These are phyloP conservation scores for Penicillium sclerotiorum DNA, from an alignment of 2,329 filamentous ascomycete genomes.

Conservation along the genomic window DNA sequence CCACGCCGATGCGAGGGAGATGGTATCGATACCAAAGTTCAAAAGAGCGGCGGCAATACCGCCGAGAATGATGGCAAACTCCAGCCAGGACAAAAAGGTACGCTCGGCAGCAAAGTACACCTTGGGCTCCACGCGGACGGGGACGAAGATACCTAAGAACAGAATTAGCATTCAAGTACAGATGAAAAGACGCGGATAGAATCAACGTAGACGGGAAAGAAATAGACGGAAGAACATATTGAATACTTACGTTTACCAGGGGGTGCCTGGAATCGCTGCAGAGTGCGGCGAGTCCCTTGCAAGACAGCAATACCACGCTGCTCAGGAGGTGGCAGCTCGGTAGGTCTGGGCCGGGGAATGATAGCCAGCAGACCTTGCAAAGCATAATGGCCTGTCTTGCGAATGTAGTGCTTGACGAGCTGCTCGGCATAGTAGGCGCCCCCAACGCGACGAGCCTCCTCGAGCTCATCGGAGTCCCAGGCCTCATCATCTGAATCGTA, in stretches of 20 bases:
- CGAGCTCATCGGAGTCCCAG: slow-evolving; percentile 71
- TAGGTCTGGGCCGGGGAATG: slow-evolving; percentile 56
- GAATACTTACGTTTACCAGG: slow-evolving; percentile 54
- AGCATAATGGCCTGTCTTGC: slow-evolving; percentile 50
- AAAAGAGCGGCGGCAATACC: slow-evolving; percentile 81
- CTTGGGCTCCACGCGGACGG: slow-evolving; percentile 93
- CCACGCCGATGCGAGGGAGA: slow-evolving; percentile 70
- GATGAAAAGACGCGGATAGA: neutral
- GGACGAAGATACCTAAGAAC: slow-evolving; percentile 82
- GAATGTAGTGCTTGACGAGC: slow-evolving; percentile 56
- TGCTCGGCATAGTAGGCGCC: slow-evolving; percentile 74
- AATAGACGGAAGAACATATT: neutral
- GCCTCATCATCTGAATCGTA: slow-evolving; percentile 92
- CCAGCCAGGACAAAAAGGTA: slow-evolving; percentile 95
- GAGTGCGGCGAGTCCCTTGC: slow-evolving; percentile 47
- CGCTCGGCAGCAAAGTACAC: slow-evolving; percentile 96
- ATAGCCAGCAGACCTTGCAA: slow-evolving; percentile 53
- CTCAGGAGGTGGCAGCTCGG: slow-evolving; percentile 41
- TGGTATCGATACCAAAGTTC: slow-evolving; percentile 68
- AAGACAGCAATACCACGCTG: slow-evolving; percentile 42
- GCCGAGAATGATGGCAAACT: slow-evolving; percentile 93
- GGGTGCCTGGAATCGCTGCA: slow-evolving; percentile 60
- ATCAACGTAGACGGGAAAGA: neutral
- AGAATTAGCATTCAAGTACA: slow-evolving; percentile 18
- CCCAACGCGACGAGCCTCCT: slow-evolving; percentile 75